A percentile compares a stretch with the other conserved stretches of the same genome.
These are phyloP conservation scores for Phytophthora meadii DNA, from an alignment of 352 stramenopile genomes.

Conservation along the genomic window DNA sequence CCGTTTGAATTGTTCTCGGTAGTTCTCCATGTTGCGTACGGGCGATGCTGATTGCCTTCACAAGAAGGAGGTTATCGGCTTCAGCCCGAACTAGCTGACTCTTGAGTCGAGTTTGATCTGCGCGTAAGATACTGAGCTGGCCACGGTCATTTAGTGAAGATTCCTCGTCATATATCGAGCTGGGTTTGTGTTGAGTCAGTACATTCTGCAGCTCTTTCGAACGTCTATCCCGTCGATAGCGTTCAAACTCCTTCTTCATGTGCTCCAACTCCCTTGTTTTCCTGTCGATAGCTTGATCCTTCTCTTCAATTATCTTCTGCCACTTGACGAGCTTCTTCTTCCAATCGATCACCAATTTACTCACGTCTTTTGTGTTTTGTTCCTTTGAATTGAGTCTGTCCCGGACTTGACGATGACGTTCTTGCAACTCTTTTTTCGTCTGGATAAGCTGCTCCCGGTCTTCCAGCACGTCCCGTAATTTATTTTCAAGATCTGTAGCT, in stretches of 20 bases:
- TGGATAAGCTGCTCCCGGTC: constrained; percentile 47
- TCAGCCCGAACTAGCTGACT: constrained; percentile 71
- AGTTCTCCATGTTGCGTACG: constrained; percentile 61
- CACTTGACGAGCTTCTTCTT: constrained; percentile 69
- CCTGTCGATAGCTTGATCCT: constrained; percentile 40
- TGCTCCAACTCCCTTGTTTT: constrained; percentile 44
- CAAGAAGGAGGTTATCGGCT: constrained; percentile 66
- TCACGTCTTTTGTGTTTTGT: constrained; percentile 38
- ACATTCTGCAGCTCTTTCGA: constrained; percentile 44
- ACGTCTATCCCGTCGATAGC: constrained; percentile 41
- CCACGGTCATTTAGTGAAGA: constrained; percentile 22
- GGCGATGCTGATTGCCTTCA: constrained; percentile 69
- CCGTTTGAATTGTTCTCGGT: constrained; percentile 52
- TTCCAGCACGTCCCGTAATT: constrained; percentile 38
- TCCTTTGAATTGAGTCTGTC: constrained; percentile 33
- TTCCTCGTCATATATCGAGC: constrained; percentile 13
- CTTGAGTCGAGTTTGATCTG: constrained; percentile 57
- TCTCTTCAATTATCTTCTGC: constrained; percentile 52
- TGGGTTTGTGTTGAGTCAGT: constrained; percentile 19
- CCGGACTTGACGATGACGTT: constrained; percentile 24
- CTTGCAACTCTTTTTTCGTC: constrained; percentile 31
- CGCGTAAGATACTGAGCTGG: constrained; percentile 48
- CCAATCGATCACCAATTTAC: constrained; percentile 46
- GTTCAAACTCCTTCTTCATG: constrained; percentile 35
- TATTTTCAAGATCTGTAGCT: constrained; percentile 35